A percentile compares a stretch with the other conserved stretches of the same genome.
These are phyloP conservation scores for Cladobotryum protrusum DNA, from an alignment of 2,329 filamentous ascomycete genomes.

Conservation along the genomic window DNA sequence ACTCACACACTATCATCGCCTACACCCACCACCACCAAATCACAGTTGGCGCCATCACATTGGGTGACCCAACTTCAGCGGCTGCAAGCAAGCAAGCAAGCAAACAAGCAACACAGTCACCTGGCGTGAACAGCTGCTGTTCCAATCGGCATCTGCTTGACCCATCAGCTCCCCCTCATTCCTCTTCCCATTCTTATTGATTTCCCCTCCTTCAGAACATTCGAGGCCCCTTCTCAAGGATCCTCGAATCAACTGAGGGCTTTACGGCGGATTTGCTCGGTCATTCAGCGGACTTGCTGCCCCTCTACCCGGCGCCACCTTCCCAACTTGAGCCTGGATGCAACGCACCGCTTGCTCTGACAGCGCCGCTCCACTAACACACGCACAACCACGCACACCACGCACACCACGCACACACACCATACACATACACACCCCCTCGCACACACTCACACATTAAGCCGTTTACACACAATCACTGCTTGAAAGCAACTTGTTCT, in stretches of 20 bases:
- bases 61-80: background rate
- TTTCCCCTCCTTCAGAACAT: background rate
- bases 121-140: no score
- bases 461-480: background rate
- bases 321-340: slow-evolving; percentile 13
- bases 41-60: background rate
- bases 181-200: background rate
- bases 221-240: no score
- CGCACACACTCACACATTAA: slow-evolving; percentile 1
- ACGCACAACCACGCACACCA: background rate
- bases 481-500: background rate
- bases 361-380: background rate
- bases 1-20: background rate
- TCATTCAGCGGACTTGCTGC: background rate
- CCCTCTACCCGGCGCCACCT: slow-evolving; percentile 3
- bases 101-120: no score
- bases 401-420: no score
- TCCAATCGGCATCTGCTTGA: no score
- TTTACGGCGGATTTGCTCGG: background rate
- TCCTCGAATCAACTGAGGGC: background rate
- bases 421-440: no score
- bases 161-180: no score
- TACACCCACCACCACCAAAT: background rate
- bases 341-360: slow-evolving; percentile 5
- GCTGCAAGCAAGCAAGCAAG: no score